Percentiles rank a stretch among this genome's conserved stretches.
These are phyloP conservation scores for Lactarius trivialis DNA, from an alignment of 768 basidiomycete species.

Conservation along the genomic window DNA sequence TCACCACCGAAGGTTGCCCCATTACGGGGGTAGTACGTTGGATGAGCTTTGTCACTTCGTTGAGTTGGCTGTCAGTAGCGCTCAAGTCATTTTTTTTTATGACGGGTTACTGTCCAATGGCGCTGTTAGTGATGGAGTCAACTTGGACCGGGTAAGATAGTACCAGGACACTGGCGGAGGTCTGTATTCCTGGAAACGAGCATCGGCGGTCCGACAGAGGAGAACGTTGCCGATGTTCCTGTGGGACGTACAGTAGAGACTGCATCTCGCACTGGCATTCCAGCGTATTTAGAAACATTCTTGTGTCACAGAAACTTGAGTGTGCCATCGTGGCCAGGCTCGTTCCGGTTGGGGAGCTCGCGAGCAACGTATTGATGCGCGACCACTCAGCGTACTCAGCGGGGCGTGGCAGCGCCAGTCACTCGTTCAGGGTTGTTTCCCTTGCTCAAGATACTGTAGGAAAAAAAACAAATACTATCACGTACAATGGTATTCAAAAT, in stretches of 20 bases:
- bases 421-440: not conserved
- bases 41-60: not conserved
- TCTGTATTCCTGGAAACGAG: not conserved
- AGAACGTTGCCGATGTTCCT: not conserved
- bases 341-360: not conserved
- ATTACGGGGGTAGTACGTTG: not conserved
- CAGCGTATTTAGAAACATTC: not conserved
- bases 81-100: too few species aligned
- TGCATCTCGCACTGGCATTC: not conserved
- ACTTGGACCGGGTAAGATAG: not conserved
- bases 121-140: not conserved
- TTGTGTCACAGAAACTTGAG: not conserved
- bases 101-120: not conserved
- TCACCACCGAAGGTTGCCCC: not conserved
- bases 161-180: not conserved
- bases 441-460: not conserved
- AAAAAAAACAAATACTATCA: too few species aligned
- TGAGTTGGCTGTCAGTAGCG: not conserved
- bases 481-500: too few species aligned
- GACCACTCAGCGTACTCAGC: not conserved
- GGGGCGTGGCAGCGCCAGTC: not conserved
- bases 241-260: not conserved
- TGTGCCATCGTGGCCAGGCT: not conserved
- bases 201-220: not conserved
- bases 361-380: not conserved